Percentiles rank a stretch among this genome's conserved stretches.
Conservation (phyloP, 108 stramenopile species). For the Seminavis robusta region DNA sequence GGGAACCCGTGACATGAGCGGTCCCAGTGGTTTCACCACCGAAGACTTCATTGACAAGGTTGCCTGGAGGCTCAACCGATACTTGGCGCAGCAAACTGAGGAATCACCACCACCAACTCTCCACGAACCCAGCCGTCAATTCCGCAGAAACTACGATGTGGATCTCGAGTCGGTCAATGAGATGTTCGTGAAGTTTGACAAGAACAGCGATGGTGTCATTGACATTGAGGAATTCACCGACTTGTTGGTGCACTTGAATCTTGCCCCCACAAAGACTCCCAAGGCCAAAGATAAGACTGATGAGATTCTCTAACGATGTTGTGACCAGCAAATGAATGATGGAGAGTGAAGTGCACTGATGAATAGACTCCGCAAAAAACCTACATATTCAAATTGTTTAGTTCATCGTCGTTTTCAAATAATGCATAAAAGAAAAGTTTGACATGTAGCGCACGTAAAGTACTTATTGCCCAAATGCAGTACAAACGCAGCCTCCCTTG, state of each 20-base stretch:
- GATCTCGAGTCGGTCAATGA: conserved; percentile 81
- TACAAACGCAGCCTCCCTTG: too few species aligned
- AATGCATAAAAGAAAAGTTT: too few species aligned
- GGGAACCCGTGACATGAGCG: conserved; percentile 95
- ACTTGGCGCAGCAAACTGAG: conserved; percentile 73
- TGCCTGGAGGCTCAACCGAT: conserved; percentile 86
- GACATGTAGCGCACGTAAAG: too few species aligned
- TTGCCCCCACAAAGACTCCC: conserved; percentile 74
- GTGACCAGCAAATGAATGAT: too few species aligned
- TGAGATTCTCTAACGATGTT: too few species aligned
- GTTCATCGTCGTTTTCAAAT: too few species aligned
- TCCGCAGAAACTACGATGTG: conserved; percentile 68
- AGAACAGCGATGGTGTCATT: conserved; percentile 84
- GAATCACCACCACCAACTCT: conserved; percentile 73
- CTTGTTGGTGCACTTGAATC: conserved; percentile 91
- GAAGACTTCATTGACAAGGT: conserved; percentile 94
- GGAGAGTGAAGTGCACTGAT: too few species aligned
- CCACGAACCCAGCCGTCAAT: conserved; percentile 68
- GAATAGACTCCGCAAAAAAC: too few species aligned
- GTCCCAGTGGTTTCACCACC: conserved; percentile 91
- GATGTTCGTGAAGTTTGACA: conserved; percentile 88
- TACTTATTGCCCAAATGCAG: too few species aligned
- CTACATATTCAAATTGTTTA: too few species aligned
- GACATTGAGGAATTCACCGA: conserved; percentile 86
- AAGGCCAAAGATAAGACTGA: conserved; percentile 1